Conservation (phyloP, 306 rosid genomes). For the Sicyos baderoa region DNA sequence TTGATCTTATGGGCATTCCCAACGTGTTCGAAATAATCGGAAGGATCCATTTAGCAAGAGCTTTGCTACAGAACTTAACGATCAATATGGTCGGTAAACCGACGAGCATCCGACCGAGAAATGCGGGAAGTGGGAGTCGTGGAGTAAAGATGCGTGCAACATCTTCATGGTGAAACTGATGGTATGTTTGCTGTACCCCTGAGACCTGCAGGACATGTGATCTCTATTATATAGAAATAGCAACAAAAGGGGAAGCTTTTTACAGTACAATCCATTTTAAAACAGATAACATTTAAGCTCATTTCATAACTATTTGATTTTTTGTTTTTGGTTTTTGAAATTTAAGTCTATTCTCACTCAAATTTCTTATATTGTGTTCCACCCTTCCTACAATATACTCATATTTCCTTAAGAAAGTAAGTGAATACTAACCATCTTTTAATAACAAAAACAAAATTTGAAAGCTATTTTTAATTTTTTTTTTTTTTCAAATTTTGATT, state of each 20-base stretch:
- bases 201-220: constrained; percentile 42
- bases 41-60: constrained; percentile 80
- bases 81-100: constrained; percentile 80
- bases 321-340: too few relatives aligned
- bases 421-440: too few relatives aligned
- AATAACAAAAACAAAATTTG: too few relatives aligned
- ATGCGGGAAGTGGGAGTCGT: constrained; percentile 37
- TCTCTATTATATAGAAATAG: not conserved
- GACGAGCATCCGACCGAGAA: constrained; percentile 60
- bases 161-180: constrained; percentile 75
- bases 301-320: too few relatives aligned
- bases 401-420: too few relatives aligned
- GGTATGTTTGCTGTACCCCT: constrained; percentile 87
- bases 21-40: constrained; percentile 66
- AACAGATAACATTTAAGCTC: too few relatives aligned
- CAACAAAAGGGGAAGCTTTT: not conserved
- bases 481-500: too few relatives aligned
- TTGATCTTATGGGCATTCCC: constrained; percentile 75
- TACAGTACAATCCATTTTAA: not conserved
- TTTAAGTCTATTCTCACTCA: too few relatives aligned
- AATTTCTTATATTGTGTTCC: too few relatives aligned
- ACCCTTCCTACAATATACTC: too few relatives aligned
- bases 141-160: constrained; percentile 61
- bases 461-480: too few relatives aligned
- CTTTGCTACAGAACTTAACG: constrained; percentile 86